phyloP scores from a whole-genome alignment of 176 grass and related monocot species.

The Aechmea fasciata region DNA sequence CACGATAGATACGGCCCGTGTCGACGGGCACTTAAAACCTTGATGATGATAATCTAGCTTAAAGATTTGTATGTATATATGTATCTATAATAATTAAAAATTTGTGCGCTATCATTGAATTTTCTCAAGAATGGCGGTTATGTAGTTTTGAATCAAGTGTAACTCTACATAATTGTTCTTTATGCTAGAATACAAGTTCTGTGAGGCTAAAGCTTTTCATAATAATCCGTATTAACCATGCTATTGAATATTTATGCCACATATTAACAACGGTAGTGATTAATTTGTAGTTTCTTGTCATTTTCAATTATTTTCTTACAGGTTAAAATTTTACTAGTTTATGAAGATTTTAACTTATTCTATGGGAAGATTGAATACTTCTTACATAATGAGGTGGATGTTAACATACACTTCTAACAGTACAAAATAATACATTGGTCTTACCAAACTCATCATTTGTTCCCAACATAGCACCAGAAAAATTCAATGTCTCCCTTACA shows the following conservation, averaged over 20 bases:
- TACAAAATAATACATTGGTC: not conserved
- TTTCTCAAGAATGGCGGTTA: too few species aligned
- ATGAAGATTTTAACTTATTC: not conserved
- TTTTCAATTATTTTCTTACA: not conserved
- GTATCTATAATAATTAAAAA: too few species aligned
- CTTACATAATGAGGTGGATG: not conserved
- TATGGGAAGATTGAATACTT: not conserved
- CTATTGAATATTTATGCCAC: not conserved
- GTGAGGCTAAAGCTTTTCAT: not conserved
- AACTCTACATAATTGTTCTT: too few species aligned
- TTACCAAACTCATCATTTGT: conserved; percentile 65
- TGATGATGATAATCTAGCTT: not conserved
- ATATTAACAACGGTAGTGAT: not conserved
- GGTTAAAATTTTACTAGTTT: not conserved
- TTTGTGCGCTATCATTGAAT: too few species aligned
- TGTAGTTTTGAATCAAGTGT: too few species aligned
- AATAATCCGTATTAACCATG: not conserved
- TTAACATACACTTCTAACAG: not conserved
- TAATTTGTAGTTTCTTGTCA: not conserved
- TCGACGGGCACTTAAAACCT: too few species aligned
- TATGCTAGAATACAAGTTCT: too few species aligned
- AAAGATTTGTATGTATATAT: too few species aligned
- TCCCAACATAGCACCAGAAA: conserved; percentile 57
- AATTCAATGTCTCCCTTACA: conserved; percentile 67
- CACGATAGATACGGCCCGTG: too few species aligned